These are phyloP conservation scores for Plasmodium sp. DNA, from an alignment of 169 alveolate species.

Conservation along the genomic window DNA sequence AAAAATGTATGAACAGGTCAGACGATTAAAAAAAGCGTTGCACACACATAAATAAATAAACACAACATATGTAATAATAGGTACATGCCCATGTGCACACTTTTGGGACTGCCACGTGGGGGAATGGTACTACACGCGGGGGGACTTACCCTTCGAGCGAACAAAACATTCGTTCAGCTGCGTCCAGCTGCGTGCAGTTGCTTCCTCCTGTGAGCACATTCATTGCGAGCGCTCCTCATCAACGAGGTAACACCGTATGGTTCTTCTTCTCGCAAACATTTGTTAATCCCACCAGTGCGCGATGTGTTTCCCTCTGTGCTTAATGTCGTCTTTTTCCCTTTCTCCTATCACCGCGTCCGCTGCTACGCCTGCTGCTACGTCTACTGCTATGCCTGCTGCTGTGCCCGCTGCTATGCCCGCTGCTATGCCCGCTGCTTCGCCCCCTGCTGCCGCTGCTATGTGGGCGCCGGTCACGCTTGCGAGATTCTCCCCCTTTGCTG, in stretches of 20 bases:
- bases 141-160: not conserved
- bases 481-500: not conserved
- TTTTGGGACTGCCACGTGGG: not conserved
- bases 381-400: not conserved
- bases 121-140: not conserved
- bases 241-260: not conserved
- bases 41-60: not conserved
- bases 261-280: not conserved
- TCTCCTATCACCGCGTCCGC: not conserved
- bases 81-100: not conserved
- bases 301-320: not conserved
- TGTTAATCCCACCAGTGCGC: not conserved
- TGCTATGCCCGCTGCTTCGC: not conserved
- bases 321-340: not conserved
- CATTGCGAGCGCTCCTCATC: not conserved
- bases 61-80: not conserved
- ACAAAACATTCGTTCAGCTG: not conserved
- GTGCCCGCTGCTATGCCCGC: not conserved
- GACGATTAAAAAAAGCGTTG: not conserved
- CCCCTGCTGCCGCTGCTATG: not conserved
- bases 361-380: not conserved
- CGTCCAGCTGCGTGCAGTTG: not conserved
- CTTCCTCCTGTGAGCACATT: not conserved
- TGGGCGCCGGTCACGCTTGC: not conserved
- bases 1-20: not conserved